These are phyloP conservation scores for Neurospora intermedia DNA, from an alignment of 495 filamentous ascomycete genomes.

Conservation along the genomic window DNA sequence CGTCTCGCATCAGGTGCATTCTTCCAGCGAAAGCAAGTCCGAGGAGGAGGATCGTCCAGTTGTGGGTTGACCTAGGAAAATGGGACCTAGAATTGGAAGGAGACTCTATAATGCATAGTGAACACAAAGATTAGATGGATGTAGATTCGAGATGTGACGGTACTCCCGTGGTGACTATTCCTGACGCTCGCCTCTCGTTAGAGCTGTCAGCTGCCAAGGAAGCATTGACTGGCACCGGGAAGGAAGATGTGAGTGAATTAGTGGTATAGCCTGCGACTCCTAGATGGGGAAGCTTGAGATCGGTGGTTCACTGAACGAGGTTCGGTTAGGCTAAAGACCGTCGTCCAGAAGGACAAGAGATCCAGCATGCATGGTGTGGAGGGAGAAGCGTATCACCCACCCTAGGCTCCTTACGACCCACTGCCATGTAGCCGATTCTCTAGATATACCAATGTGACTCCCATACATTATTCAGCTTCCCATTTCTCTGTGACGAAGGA, in stretches of 20 bases:
- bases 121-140: not conserved
- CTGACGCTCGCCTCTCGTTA: not conserved
- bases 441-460: not conserved
- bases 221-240: not conserved
- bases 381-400: not conserved
- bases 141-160: not conserved
- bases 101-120: not conserved
- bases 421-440: not conserved
- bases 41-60: not conserved
- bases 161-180: not conserved
- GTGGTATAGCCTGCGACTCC: not conserved
- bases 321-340: not conserved
- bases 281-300: not conserved
- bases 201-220: not conserved
- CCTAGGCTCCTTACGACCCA: not conserved
- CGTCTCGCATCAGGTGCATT: not conserved
- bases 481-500: not conserved
- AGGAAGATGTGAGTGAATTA: not conserved
- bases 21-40: not conserved
- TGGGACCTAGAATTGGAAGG: not conserved
- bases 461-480: not conserved
- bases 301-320: not conserved
- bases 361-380: not conserved
- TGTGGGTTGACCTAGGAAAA: not conserved
- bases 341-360: not conserved